Conservation (phyloP, 148 eudicot species). For the Amaranthus cruentus region DNA sequence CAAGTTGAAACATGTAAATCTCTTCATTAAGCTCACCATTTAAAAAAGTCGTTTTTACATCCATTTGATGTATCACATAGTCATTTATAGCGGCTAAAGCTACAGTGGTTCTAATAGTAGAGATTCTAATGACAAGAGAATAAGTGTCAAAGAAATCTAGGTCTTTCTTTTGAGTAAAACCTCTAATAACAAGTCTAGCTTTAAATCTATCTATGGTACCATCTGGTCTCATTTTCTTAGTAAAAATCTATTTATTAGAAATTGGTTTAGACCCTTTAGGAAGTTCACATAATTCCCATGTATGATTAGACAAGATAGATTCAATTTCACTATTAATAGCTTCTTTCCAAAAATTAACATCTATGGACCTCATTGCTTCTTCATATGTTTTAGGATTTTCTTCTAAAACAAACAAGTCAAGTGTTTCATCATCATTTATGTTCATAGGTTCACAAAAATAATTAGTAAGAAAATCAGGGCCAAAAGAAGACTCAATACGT, state of each 20-base stretch:
- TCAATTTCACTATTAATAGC: not conserved
- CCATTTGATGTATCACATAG: not conserved
- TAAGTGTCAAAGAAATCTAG: not conserved
- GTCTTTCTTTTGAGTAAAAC: too few species aligned
- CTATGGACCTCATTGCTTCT: not conserved
- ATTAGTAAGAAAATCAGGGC: not conserved
- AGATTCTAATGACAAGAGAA: not conserved
- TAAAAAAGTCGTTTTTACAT: not conserved
- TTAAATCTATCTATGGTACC: not conserved
- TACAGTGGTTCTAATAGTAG: not conserved
- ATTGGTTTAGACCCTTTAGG: not conserved
- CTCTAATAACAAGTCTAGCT: not conserved
- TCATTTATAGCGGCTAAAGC: not conserved
- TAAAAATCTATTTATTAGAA: too few species aligned
- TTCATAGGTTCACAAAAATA: not conserved
- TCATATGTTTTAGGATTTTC: not conserved
- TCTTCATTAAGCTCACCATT: not conserved
- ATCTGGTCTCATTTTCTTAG: not conserved
- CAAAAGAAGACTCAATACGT: not conserved
- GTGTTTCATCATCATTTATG: not conserved
- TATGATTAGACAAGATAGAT: not conserved
- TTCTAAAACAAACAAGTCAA: not conserved
- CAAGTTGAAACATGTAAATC: not conserved
- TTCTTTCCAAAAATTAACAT: not conserved
- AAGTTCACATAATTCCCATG: not conserved